A percentile compares a stretch with the other conserved stretches of the same genome.
These are phyloP conservation scores for Ceratocystis harringtonii DNA, from an alignment of 2,329 filamentous ascomycete genomes.

Conservation along the genomic window DNA sequence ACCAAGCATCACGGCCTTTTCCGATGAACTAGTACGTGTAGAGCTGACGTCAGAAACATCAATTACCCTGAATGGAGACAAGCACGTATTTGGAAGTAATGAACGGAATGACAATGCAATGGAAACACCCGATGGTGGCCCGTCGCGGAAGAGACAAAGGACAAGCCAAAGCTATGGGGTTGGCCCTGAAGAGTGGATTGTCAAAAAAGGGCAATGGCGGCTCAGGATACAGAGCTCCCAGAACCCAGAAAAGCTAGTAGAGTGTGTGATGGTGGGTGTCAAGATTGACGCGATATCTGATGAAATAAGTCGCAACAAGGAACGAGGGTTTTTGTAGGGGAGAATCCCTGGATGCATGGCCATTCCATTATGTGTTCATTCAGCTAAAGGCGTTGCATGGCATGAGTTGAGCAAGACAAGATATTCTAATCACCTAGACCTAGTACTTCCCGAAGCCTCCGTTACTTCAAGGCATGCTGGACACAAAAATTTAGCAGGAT, in stretches of 20 bases:
- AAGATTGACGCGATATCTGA: slow-evolving; percentile 58
- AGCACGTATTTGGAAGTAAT: slow-evolving; percentile 25
- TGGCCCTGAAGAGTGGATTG: slow-evolving; percentile 38
- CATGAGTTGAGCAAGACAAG: neutral
- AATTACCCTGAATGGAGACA: slow-evolving; percentile 43
- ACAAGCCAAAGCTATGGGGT: neutral
- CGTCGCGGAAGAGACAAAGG: slow-evolving; percentile 18
- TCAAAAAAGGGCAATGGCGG: slow-evolving; percentile 57
- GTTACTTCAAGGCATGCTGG: neutral
- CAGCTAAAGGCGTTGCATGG: neutral
- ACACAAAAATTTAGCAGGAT: neutral
- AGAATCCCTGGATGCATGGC: neutral
- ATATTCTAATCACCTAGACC: neutral
- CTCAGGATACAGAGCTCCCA: slow-evolving; percentile 43
- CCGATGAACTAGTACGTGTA: slow-evolving; percentile 53
- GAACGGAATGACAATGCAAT: slow-evolving; percentile 20
- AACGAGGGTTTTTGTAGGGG: slow-evolving; percentile 44
- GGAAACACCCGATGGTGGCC: slow-evolving; percentile 19
- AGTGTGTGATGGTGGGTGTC: slow-evolving; percentile 60
- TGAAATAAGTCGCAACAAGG: slow-evolving; percentile 50
- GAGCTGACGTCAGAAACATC: slow-evolving; percentile 44
- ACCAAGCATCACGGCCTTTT: slow-evolving; percentile 37
- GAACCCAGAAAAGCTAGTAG: slow-evolving; percentile 36
- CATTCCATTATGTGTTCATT: neutral
- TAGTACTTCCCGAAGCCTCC: neutral